Percentiles rank a stretch among this genome's conserved stretches.
Conservation (phyloP, 2,329 filamentous ascomycete species). For the Huntiella abstrusa region DNA sequence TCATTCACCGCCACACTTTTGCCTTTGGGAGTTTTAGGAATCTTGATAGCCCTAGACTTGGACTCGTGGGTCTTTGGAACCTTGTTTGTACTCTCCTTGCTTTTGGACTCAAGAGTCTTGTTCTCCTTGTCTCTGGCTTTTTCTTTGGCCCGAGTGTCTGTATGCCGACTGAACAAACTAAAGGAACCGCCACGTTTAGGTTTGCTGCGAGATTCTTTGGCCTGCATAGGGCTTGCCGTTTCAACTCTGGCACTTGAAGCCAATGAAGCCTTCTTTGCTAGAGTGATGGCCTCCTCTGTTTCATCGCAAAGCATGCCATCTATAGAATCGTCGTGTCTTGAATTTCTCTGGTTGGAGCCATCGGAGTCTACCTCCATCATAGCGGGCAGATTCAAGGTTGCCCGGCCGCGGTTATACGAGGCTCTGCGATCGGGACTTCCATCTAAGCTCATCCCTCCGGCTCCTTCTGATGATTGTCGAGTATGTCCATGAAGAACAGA, state of each 20-base stretch:
- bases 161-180: too few species aligned
- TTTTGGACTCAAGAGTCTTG: neutral
- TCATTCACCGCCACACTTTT: neutral
- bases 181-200: neutral
- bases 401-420: neutral
- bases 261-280: neutral
- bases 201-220: neutral
- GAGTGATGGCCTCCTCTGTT: constrained; percentile 3
- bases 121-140: neutral
- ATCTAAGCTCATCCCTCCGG: too few species aligned
- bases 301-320: constrained; percentile 2
- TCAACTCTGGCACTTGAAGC: neutral
- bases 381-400: neutral
- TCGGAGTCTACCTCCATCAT: neutral
- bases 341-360: neutral
- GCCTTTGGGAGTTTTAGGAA: neutral
- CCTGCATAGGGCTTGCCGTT: too few species aligned
- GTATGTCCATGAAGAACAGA: neutral
- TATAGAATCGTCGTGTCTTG: neutral
- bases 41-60: neutral
- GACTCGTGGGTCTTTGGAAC: neutral
- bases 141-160: too few species aligned
- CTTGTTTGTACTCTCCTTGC: neutral
- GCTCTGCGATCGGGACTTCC: too few species aligned
- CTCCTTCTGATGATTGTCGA: too few species aligned